phyloP scores from a whole-genome alignment of 768 basidiomycete genomes.

The Leccinum longicurvipes region DNA sequence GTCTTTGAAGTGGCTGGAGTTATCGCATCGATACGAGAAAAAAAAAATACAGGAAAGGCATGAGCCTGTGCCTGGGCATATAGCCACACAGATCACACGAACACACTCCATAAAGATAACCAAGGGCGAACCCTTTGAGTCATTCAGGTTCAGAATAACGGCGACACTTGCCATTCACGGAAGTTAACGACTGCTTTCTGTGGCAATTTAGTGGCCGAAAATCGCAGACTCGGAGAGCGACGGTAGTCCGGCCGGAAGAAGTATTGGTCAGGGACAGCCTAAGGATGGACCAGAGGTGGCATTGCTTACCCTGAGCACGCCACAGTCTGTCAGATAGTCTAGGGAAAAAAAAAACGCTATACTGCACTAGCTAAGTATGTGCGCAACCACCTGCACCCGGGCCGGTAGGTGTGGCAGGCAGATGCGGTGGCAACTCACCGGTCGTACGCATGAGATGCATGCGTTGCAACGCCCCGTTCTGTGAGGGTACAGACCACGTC shows the following conservation, averaged over 20 bases:
- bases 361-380: conserved; percentile 6
- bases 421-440: conserved; percentile 24
- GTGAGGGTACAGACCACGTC: conserved; percentile 23
- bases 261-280: conserved; percentile 14
- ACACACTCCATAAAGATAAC: conserved; percentile 8
- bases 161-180: conserved; percentile 6
- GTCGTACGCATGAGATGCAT: conserved; percentile 18
- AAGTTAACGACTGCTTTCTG: background rate
- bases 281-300: conserved; percentile 7
- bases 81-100: conserved; percentile 7
- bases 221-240: conserved; percentile 1
- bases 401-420: conserved; percentile 18
- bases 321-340: conserved; percentile 19
- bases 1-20: background rate
- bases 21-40: conserved; percentile 4
- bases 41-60: conserved; percentile 9
- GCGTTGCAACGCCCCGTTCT: conserved; percentile 9
- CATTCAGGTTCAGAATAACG: conserved; percentile 9
- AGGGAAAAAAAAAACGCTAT: conserved; percentile 3
- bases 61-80: conserved; percentile 15
- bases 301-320: conserved; percentile 22
- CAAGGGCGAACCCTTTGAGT: conserved; percentile 8
- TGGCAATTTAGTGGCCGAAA: conserved; percentile 5
- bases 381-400: background rate
- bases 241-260: conserved; percentile 13